phyloP scores from a whole-genome alignment of 106 monocot genomes.

The Alisma plantagoaquatica region DNA sequence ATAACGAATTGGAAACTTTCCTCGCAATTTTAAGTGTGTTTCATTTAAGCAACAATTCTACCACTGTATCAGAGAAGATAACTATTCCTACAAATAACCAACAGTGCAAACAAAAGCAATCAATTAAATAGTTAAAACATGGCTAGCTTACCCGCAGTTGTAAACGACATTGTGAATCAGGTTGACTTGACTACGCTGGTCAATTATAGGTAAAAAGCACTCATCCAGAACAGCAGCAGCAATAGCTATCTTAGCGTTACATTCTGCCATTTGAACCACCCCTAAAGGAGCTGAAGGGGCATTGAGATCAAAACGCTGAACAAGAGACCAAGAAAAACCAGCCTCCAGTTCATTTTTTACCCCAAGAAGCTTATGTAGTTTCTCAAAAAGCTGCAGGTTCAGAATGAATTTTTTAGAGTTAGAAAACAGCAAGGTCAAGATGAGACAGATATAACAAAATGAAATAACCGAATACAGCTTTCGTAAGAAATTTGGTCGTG shows the following conservation, averaged over 20 bases:
- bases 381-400: slow-evolving; percentile 39
- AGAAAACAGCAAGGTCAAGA: too few species aligned
- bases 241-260: slow-evolving; percentile 81
- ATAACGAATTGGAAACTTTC: too few species aligned
- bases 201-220: slow-evolving; percentile 75
- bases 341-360: slow-evolving; percentile 54
- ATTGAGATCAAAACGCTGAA: slow-evolving; percentile 45
- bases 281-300: slow-evolving; percentile 7
- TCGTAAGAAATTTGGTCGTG: too few species aligned
- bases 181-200: slow-evolving; percentile 77
- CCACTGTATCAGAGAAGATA: too few species aligned
- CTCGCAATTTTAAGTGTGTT: too few species aligned
- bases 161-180: slow-evolving; percentile 76
- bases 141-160: slow-evolving; percentile 67
- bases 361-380: slow-evolving; percentile 54
- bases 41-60: too few species aligned
- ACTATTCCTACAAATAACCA: too few species aligned
- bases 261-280: slow-evolving; percentile 31
- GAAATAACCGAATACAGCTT: too few species aligned
- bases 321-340: slow-evolving; percentile 72
- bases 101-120: too few species aligned
- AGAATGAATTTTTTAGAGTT: too few species aligned
- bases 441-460: too few species aligned
- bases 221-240: slow-evolving; percentile 77
- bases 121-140: too few species aligned